These are phyloP conservation scores for Cercospora zeae-maydis DNA, from an alignment of 2,329 filamentous ascomycete species.

Conservation along the genomic window DNA sequence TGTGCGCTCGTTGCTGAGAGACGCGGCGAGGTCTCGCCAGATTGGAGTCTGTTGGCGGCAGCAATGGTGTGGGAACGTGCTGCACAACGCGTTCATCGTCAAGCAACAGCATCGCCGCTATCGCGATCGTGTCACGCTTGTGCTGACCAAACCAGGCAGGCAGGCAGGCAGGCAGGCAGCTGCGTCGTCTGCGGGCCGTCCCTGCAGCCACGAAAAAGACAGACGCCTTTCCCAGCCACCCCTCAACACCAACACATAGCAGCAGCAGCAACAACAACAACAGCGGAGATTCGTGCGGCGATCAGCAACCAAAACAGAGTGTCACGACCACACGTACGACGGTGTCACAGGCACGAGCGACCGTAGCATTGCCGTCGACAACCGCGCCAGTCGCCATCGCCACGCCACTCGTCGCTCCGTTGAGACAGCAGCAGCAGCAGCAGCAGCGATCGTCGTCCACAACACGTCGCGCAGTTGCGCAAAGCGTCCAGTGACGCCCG, in stretches of 20 bases:
- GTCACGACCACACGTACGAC: too few species aligned
- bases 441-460: neutral
- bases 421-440: neutral
- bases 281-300: neutral
- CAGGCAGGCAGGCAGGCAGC: neutral
- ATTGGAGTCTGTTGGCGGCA: neutral
- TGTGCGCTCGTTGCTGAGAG: too few species aligned
- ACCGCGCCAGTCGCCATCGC: neutral
- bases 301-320: neutral
- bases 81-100: neutral
- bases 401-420: neutral
- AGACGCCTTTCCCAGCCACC: conserved; percentile 8
- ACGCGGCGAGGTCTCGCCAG: too few species aligned
- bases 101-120: neutral
- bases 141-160: conserved; percentile 12
- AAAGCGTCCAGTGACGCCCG: neutral
- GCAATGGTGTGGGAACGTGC: neutral
- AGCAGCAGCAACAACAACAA: neutral
- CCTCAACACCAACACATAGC: neutral
- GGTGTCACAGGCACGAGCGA: neutral
- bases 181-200: neutral
- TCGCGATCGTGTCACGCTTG: conserved; percentile 2
- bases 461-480: neutral
- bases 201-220: neutral
- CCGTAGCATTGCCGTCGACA: neutral